phyloP scores from a whole-genome alignment of 192 early-diverging fungal species.

The Bifiguratus adelaidae region DNA sequence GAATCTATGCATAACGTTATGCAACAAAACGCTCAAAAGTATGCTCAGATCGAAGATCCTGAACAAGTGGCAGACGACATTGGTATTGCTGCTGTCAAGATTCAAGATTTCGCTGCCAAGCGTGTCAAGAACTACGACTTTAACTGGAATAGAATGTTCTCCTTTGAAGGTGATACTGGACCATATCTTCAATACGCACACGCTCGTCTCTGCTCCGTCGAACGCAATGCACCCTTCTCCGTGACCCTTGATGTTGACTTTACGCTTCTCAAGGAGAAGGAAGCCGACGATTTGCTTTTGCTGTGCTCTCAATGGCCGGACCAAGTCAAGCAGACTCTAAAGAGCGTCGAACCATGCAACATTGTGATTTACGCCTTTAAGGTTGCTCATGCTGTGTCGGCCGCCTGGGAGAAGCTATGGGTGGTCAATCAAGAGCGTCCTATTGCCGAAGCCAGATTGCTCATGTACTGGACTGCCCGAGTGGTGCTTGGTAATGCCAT shows the following conservation, averaged over 20 bases:
- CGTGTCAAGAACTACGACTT: conserved; percentile 95
- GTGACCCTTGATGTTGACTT: conserved; percentile 59
- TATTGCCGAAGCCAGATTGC: conserved; percentile 77
- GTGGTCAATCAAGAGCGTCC: conserved; percentile 63
- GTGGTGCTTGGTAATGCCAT: conserved; percentile 81
- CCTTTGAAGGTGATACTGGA: conserved; percentile 98
- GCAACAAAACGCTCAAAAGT: conserved; percentile 79
- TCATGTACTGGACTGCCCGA: conserved; percentile 77
- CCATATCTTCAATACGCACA: conserved; percentile 99
- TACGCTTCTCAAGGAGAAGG: conserved; percentile 53
- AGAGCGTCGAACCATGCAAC: conserved; percentile 72
- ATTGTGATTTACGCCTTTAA: conserved; percentile 80
- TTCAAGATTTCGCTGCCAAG: conserved; percentile 84
- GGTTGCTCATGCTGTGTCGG: conserved; percentile 72
- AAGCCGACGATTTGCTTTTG: conserved; percentile 60
- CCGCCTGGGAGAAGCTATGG: conserved; percentile 62
- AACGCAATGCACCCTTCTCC: conserved; percentile 59
- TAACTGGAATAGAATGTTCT: conserved; percentile 83
- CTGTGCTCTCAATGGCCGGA: conserved; percentile 81
- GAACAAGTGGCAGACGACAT: conserved; percentile 73
- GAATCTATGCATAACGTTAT: conserved; percentile 88
- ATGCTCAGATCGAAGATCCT: conserved; percentile 76
- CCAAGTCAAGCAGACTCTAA: conserved; percentile 52
- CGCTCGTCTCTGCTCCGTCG: conserved; percentile 90
- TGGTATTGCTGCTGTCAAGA: conserved; percentile 86